Base-by-base conservation (phyloP, 192 early-diverging fungal genomes). In the Mortierella claussenii region DNA sequence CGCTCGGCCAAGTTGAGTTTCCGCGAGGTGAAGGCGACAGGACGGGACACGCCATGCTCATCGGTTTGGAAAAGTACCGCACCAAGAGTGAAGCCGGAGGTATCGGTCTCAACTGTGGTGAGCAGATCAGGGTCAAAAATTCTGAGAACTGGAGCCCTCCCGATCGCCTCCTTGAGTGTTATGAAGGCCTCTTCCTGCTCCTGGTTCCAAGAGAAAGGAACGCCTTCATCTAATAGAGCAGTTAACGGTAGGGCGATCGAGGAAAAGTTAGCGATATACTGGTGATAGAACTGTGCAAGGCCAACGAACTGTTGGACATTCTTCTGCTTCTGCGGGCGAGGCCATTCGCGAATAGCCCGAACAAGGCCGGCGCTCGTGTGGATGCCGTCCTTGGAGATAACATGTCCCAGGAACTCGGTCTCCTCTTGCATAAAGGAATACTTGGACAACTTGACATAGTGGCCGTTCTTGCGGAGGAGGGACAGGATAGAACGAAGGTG, bases 61-160 rank as follows among this genome's bases (percentile, higher is more conserved):
- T 62, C 42, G 0, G 55, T 49, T 42, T 85, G 84, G 15, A 58
- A 63, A 5, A 85, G 50, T 0, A 85, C 74, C 0, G 69, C 80
- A 20, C 69, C 83, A n/a, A 85, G 20, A 18, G 80, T 75, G 21
- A 60, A 60, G 6, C 79, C 69, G 8, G 71, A 82, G 0, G 84
- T 67, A 51, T 86, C 82, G 0, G 80, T 80, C 12, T 73, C 68
- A 5, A 85, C 56, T 2, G 36, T 24, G 24, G 71, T 53, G 0
- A 27, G 40, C 15, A 67, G 59, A 5, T 34, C 26, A 3, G 63
- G 65, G 60, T 85, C 82, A 12, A 54, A 53, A 23, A 60, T 59
- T 4, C 10, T 31, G 12, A 83, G 58, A 1, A 83, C 68, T 1
- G 70, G 78, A 21, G 65, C 71, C 1, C 44, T 47, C 13, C 36